phyloP scores from a whole-genome alignment of 1,139 yeast genomes.

The Yamadazyma dushanensis region DNA sequence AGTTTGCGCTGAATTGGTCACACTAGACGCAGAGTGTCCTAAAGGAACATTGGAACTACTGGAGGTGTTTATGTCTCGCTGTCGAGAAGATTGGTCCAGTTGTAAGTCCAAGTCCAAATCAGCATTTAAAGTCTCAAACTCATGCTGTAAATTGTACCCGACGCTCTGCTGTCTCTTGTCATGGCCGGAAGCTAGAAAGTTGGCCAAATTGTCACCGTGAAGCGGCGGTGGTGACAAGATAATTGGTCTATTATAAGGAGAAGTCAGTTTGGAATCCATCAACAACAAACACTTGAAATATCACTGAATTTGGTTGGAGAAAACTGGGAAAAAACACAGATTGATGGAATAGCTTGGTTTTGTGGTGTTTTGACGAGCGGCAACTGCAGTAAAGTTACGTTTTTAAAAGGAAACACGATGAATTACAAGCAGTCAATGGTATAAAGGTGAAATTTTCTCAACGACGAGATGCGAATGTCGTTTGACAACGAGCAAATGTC shows the following conservation, averaged over 20 bases:
- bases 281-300: too few relatives aligned
- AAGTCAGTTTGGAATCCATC: conserved; percentile 9
- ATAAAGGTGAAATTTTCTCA: conserved; percentile 4
- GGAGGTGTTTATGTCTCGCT: too few relatives aligned
- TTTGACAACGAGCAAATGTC: too few relatives aligned
- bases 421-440: too few relatives aligned
- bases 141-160: conserved; percentile 47
- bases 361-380: too few relatives aligned
- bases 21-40: not conserved
- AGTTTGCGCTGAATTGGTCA: not conserved
- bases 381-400: too few relatives aligned
- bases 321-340: too few relatives aligned
- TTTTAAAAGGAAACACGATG: too few relatives aligned
- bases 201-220: conserved; percentile 7
- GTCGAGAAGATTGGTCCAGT: conserved; percentile 2
- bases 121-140: conserved; percentile 46
- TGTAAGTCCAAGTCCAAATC: conserved; percentile 47
- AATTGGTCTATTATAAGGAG: conserved; percentile 30
- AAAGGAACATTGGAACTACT: too few relatives aligned
- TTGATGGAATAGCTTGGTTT: too few relatives aligned
- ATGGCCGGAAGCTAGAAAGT: conserved; percentile 17
- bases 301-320: too few relatives aligned
- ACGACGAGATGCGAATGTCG: conserved; percentile 4
- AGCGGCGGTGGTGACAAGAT: conserved; percentile 40
- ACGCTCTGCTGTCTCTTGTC: conserved; percentile 41